Evolutionary conservation across 192 early-diverging fungal genomes (phyloP), one percentile per base, ranked within the genome.

Genomic region (Backusella tarrabulga): DNA sequence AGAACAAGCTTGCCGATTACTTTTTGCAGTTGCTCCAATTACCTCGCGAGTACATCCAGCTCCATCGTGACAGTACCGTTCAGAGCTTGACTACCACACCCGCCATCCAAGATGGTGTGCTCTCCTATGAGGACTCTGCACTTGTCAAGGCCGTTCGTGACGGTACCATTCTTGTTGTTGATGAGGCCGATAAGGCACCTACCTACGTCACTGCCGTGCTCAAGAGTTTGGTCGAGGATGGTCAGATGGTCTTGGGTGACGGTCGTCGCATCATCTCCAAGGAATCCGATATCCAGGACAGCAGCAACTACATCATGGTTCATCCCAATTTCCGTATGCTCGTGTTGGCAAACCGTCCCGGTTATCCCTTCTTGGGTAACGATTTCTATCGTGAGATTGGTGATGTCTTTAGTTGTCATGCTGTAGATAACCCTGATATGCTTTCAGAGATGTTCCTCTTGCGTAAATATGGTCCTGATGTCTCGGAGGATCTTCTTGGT

Each of bases 171-270:
- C 78, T 95, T 21, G 89, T 95, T 14, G 90, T 95, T 15, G 93
- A 95, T 81, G 93, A 95, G 77, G 93, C 93, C 6, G 93, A 95
- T 77, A 95, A 95, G 73, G 93, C 93, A 1, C 93, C 93, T 2
- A 91, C 92, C 2, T 90, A 92, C 78, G 92, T 95, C 19, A 93
- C 93, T 14, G 89, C 92, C 26, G 87, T 92, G 11, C 84, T 95
- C 6, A 92, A 93, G 74, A 89, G 87, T 71, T 85, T 95, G 68
- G 80, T 91, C 4, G 93, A 95, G 77, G 89, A 91, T 75, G 92
- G 93, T 32, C 91, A 95, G 52, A 95, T 95, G 93, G 87, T 88
- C 4, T 80, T 95, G 56, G 86, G 87, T 9, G 93, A 95, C 81
- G 93, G 93, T 63, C 85, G 93, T 32, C 87, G 91, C 21, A 93